A percentile compares a stretch with the other conserved stretches of the same genome.
phyloP scores from a whole-genome alignment of 441 rosid genomes.

The Corymbia calophylla region DNA sequence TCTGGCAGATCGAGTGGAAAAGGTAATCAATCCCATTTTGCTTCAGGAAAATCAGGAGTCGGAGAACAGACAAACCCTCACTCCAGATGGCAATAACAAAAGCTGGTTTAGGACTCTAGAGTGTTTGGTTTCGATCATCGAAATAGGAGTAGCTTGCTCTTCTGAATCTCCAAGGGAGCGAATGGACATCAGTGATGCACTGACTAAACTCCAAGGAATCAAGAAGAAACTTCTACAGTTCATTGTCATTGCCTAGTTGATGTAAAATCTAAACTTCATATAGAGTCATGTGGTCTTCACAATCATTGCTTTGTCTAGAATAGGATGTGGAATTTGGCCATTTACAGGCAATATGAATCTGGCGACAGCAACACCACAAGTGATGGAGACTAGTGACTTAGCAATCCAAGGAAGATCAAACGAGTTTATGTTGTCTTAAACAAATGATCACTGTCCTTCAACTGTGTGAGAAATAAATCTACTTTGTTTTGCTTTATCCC shows the following conservation, averaged over 20 bases:
- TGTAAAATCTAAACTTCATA: neutral
- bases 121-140: neutral
- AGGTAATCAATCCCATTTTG: neutral
- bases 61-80: rapidly evolving
- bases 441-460: neutral
- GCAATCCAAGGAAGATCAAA: neutral
- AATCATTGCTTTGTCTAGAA: neutral
- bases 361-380: neutral
- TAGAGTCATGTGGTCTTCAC: neutral
- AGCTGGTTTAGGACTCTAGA: neutral
- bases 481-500: neutral
- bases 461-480: neutral
- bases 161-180: neutral
- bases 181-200: neutral
- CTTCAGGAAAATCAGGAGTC: neutral
- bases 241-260: neutral
- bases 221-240: neutral
- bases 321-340: neutral
- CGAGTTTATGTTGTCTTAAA: too few species aligned
- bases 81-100: neutral
- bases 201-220: neutral
- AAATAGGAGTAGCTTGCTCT: neutral
- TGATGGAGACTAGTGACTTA: neutral
- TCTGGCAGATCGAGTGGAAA: neutral
- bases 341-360: neutral